Evolutionary conservation across 495 filamentous ascomycete species (phyloP), one percentile per base, ranked within the genome.

Genomic region (Annulohypoxylon stygium): DNA sequence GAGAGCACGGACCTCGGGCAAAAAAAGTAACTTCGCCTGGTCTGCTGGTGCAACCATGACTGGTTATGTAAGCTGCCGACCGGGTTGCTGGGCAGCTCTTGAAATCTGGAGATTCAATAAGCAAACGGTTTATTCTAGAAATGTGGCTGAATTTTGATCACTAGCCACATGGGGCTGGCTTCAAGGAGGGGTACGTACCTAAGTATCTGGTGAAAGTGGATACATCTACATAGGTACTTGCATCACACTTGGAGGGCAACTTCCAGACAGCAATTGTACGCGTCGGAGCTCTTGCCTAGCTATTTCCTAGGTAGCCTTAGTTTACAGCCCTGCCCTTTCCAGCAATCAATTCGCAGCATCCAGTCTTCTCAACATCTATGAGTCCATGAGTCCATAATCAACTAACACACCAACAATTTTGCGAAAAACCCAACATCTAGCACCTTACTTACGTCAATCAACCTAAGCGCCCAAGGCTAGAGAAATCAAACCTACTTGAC

Each of bases 231-330:
- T 41, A 3, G 39, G 53, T 60, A 43, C 34, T 12, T 43, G 12
- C 26, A 59, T 59, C 55, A 20, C 55, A 43, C 12, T 43, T 43
- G 39, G 39, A 43, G 39, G 39, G 39, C 39, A 43, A 18, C 54
- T 58, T 58, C 7, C 37, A 8, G 18, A 43, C 33, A 33, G 39
- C 26, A n/a, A 16, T 26, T 58, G 72, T 75, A 75, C 72, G 72
- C 72, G 72, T 75, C 50, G 72, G 72, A 75, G 72, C 72, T 75
- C 72, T 75, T 75, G 72, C 72, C 72, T 75, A 75, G 72, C 67
- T 75, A 47, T 34, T 33, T 26, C 33, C 53, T 57, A 39, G 36
- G 36, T 39, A 66, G 66, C 66, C 61, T 70, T 50, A 26, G 47
- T 61, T 47, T 60, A 20, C 57, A 63, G 58, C 57, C 37, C 51